phyloP scores from a whole-genome alignment of 306 rosid species.

The Hippophae gyantsensis region DNA sequence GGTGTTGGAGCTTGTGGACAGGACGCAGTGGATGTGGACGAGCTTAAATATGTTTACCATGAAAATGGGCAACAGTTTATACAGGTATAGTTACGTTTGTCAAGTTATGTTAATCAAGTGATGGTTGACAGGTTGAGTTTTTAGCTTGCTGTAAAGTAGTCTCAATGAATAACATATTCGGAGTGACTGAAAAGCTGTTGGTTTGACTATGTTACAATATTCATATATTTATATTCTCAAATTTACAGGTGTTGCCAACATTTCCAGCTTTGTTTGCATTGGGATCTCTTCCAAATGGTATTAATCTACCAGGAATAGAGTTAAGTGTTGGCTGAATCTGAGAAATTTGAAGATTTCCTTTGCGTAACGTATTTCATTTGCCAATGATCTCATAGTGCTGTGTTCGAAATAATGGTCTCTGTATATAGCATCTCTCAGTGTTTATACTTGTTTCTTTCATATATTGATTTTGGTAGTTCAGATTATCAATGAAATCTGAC shows the following conservation, averaged over 20 bases:
- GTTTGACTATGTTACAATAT: no score
- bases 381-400: not conserved
- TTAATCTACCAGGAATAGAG: slow-evolving; percentile 60
- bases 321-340: slow-evolving; percentile 39
- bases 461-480: not conserved
- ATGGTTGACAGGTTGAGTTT: no score
- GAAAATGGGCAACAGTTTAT: slow-evolving; percentile 48
- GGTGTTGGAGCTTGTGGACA: slow-evolving; percentile 73
- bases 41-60: slow-evolving; percentile 80
- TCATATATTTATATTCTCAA: no score
- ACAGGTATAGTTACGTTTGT: no score
- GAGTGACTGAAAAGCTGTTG: no score
- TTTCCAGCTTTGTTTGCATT: slow-evolving; percentile 54
- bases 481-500: slow-evolving; percentile 1
- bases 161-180: no score
- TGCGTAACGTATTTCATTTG: not conserved
- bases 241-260: slow-evolving; percentile 69
- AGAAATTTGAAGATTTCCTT: slow-evolving; percentile 8
- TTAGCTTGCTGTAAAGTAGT: no score
- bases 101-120: no score
- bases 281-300: slow-evolving; percentile 19
- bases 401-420: not conserved
- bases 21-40: slow-evolving; percentile 67
- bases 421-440: slow-evolving; percentile 8
- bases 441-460: slow-evolving; percentile 6